These are phyloP conservation scores for Puccinellia tenuiflora DNA, from an alignment of 176 grass and related monocot genomes.

Conservation along the genomic window DNA sequence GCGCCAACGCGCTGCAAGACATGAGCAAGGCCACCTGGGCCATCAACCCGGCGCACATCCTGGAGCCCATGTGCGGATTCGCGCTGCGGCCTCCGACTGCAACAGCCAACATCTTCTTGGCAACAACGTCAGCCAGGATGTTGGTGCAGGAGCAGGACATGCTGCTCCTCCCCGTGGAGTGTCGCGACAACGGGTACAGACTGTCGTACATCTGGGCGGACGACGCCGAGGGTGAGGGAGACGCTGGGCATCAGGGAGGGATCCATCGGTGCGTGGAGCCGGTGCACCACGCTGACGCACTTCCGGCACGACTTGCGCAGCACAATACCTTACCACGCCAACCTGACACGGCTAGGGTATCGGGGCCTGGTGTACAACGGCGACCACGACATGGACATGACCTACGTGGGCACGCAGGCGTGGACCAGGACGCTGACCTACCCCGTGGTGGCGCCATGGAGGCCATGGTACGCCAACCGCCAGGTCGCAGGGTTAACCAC, in stretches of 20 bases:
- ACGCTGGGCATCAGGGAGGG: conserved; percentile 46
- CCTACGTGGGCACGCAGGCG: conserved; percentile 29
- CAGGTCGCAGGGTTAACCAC: conserved; percentile 64
- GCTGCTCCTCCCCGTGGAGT: conserved; percentile 27
- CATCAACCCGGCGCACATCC: no score
- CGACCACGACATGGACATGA: conserved; percentile 26
- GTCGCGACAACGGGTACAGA: conserved; percentile 42
- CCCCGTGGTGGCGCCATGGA: not conserved
- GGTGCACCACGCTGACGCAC: conserved; percentile 2
- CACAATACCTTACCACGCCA: conserved; percentile 38
- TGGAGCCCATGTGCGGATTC: no score
- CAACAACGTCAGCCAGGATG: no score
- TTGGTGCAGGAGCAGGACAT: no score
- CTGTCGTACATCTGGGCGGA: conserved; percentile 58
- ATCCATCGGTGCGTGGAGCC: conserved; percentile 22
- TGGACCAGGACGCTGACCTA: conserved; percentile 48
- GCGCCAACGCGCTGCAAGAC: no score
- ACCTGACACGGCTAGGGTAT: conserved; percentile 45
- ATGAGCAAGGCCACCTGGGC: no score
- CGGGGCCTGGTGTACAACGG: conserved; percentile 56
- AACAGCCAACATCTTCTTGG: no score
- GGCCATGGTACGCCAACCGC: conserved; percentile 41
- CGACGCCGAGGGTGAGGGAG: conserved; percentile 31
- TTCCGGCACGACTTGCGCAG: conserved; percentile 37
- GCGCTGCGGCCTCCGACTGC: no score